These are phyloP conservation scores for Metschnikowia orientalis DNA, from an alignment of 805 yeast genomes.

Conservation along the genomic window DNA sequence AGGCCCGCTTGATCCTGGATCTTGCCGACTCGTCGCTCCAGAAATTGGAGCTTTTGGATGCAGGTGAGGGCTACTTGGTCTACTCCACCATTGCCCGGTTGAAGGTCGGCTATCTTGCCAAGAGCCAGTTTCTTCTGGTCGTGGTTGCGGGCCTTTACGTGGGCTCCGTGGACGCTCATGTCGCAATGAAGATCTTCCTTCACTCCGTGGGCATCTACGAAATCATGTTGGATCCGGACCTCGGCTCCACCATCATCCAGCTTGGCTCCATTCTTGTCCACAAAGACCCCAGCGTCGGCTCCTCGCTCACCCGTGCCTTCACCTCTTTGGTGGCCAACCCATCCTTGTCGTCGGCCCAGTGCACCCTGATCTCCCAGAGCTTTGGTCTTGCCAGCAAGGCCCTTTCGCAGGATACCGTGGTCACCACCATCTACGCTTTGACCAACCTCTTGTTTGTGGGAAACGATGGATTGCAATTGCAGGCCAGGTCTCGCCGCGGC, in stretches of 20 bases:
- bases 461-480: slow-evolving; percentile 34
- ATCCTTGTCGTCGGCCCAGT: slow-evolving; percentile 42
- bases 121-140: slow-evolving; percentile 54
- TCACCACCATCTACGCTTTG: slow-evolving; percentile 79
- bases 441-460: slow-evolving; percentile 66
- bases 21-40: slow-evolving; percentile 33
- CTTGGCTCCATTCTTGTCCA: slow-evolving; percentile 53
- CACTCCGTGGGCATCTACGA: slow-evolving; percentile 49
- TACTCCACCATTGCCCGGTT: slow-evolving; percentile 47
- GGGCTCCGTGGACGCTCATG: slow-evolving; percentile 41
- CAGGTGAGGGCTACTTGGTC: slow-evolving; percentile 54
- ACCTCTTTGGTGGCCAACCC: slow-evolving; percentile 55
- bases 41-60: slow-evolving; percentile 47
- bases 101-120: slow-evolving; percentile 49
- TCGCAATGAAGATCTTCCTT: slow-evolving; percentile 44
- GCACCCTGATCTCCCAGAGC: slow-evolving; percentile 49
- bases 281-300: slow-evolving; percentile 35
- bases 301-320: slow-evolving; percentile 40
- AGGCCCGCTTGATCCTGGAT: slow-evolving; percentile 21
- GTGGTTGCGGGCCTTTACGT: slow-evolving; percentile 52
- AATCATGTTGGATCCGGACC: slow-evolving; percentile 48
- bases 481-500: slow-evolving; percentile 26
- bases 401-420: slow-evolving; percentile 74
- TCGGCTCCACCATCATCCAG: slow-evolving; percentile 50
- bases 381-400: slow-evolving; percentile 65